Evolutionary conservation across 805 yeast genomes (phyloP).

Genomic region (Candida sithepensis): DNA sequence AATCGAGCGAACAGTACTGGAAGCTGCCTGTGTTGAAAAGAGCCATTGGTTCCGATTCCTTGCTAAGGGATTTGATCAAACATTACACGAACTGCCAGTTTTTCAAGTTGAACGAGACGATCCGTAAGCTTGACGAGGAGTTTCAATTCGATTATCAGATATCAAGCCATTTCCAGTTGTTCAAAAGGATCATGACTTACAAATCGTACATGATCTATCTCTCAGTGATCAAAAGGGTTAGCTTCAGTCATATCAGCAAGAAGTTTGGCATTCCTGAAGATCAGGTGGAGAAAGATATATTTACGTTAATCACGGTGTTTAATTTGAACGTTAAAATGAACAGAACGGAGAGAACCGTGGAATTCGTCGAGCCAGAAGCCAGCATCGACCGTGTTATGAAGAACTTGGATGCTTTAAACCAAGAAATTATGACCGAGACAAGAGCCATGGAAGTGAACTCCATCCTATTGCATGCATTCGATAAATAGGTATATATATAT

Average conservation of each 20-base stretch:
- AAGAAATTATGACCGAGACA: conserved; percentile 12
- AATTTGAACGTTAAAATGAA: conserved; percentile 26
- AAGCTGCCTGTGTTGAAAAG: conserved; percentile 10
- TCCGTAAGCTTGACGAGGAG: conserved; percentile 12
- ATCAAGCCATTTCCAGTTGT: conserved; percentile 18
- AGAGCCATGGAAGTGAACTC: conserved; percentile 19
- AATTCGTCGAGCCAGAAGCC: conserved; percentile 4
- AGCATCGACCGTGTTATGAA: conserved; percentile 1
- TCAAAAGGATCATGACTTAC: conserved; percentile 26
- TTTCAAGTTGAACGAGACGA: conserved; percentile 12
- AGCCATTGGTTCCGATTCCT: conserved; percentile 19
- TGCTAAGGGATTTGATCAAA: conserved; percentile 21
- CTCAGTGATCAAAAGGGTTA: conserved; percentile 25
- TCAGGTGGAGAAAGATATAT: conserved; percentile 15
- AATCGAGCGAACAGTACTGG: conserved; percentile 11
- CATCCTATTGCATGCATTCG: conserved; percentile 11
- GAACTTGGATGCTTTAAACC: conserved; percentile 7
- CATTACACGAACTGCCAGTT: conserved; percentile 26
- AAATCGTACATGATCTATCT: conserved; percentile 32
- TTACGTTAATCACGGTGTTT: conserved; percentile 19
- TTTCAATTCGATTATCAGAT: conserved; percentile 23
- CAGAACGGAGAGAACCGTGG: conserved; percentile 10
- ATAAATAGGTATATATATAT: conserved; percentile 2
- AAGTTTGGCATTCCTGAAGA: conserved; percentile 18
- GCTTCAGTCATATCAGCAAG: conserved; percentile 17